Base-by-base conservation (phyloP, 1,284 basidiomycete genomes). In the Ceratobasidium sp. region DNA sequence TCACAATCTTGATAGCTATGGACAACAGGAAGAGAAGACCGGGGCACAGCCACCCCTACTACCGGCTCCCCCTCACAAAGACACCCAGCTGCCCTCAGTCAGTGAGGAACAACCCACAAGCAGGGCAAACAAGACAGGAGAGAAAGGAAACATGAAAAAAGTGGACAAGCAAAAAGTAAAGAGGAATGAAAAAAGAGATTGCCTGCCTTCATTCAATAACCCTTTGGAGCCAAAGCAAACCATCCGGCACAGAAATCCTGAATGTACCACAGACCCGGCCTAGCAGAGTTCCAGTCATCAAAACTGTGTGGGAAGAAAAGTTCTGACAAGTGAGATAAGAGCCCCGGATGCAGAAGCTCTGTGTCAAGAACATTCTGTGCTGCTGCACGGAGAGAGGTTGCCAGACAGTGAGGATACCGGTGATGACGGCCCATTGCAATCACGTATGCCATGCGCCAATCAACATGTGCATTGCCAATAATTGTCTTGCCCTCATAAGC, bases 241-340 rank as follows among this genome's bases (percentile, higher is more conserved):
- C 33, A 64, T 6, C 61, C 61, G 12, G 5, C 7, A 39, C 15
- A 13, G 10, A 64, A n/a, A 64, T 64, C 61, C 9, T 10, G 20
- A 13, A 64, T 13, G 28, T 39, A 42, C 56, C 28, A 33, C 26
- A 28, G 26, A n/a, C 28, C 28, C 5, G 61, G 61, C 12, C 61
- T 28, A 5, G 61, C 61, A 3, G 12, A 3, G 5, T 28, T 40
- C 61, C 61, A 64, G 20, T 64, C 61, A 64, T 20, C 39, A 28
- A 64, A 40, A 5, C 61, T 39, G 33, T 64, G 61, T 10, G 61
- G 61, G 39, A 64, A 64, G n/a, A 64, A 42, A 6, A 64, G 4
- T 12, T 44, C 61, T 4, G n/a, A 20, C 18, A 64, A n/a, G 26
- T 10, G 10, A 63, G 7, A 12, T 6, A 53, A 53, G 18, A 53